A percentile compares a stretch with the other conserved stretches of the same genome.
Conservation (phyloP, 441 rosid genomes). For the Kokia cookei region DNA sequence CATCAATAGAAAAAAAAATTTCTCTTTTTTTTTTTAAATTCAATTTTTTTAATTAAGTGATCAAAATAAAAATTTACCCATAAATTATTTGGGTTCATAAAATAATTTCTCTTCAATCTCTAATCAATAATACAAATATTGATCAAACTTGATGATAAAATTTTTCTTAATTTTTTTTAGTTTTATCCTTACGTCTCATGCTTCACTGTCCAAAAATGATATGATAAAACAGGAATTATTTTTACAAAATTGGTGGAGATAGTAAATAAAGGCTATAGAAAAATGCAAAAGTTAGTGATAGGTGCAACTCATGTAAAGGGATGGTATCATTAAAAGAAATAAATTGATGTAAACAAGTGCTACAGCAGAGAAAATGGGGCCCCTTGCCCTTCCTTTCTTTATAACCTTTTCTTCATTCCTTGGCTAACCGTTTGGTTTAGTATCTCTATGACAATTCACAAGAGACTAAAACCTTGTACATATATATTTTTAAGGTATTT, state of each 20-base stretch:
- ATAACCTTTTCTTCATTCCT: neutral
- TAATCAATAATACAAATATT: too few species aligned
- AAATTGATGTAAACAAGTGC: conserved; percentile 3
- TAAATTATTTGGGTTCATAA: too few species aligned
- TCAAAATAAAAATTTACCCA: too few species aligned
- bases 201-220: too few species aligned
- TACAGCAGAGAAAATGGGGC: neutral
- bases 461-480: neutral
- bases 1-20: too few species aligned
- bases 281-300: neutral
- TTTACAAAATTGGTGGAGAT: too few species aligned
- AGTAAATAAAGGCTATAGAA: neutral
- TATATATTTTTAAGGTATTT: neutral
- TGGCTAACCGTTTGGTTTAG: neutral
- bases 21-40: fast-evolving
- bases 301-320: neutral
- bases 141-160: too few species aligned
- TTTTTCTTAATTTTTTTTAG: too few species aligned
- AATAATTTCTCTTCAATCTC: too few species aligned
- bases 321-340: conserved; percentile 9
- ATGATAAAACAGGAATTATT: too few species aligned
- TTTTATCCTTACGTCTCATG: too few species aligned
- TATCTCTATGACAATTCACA: conserved; percentile 13
- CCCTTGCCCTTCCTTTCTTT: neutral
- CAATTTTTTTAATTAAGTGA: too few species aligned